phyloP scores from a whole-genome alignment of 2,329 filamentous ascomycete species.

The Fusarium buharicum region DNA sequence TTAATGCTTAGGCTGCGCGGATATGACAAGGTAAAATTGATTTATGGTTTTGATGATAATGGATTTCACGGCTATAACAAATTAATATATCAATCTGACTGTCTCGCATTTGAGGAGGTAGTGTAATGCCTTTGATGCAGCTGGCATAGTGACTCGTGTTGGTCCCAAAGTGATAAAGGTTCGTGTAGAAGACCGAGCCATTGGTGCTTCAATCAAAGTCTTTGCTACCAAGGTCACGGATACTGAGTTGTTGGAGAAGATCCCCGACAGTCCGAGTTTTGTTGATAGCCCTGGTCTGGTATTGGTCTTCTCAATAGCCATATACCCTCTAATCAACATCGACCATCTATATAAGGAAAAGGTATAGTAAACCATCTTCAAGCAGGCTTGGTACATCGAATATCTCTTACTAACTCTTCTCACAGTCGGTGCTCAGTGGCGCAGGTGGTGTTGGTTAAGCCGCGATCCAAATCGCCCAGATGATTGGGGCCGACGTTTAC shows the following conservation, averaged over 20 bases:
- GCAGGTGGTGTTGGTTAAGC: slow-evolving; percentile 49
- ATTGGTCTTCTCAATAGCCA: slow-evolving; percentile 49
- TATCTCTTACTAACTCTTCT: neutral
- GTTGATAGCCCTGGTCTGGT: slow-evolving; percentile 52
- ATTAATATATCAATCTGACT: too few species aligned
- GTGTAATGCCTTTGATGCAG: too few species aligned
- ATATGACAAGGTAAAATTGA: fast-evolving
- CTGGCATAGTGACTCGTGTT: slow-evolving; percentile 46
- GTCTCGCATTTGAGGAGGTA: too few species aligned
- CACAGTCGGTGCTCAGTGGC: slow-evolving; percentile 47
- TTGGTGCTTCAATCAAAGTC: slow-evolving; percentile 17
- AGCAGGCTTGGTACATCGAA: too few species aligned
- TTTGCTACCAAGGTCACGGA: slow-evolving; percentile 45
- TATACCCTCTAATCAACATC: slow-evolving; percentile 45
- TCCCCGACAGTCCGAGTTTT: slow-evolving; percentile 51
- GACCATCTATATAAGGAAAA: neutral
- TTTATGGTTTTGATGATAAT: neutral
- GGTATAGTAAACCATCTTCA: too few species aligned
- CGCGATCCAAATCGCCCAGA: slow-evolving; percentile 46
- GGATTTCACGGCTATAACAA: fast-evolving
- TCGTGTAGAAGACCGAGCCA: too few species aligned
- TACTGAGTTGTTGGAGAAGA: slow-evolving; percentile 35
- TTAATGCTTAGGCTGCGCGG: slow-evolving; percentile 44
- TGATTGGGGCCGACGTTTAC: slow-evolving; percentile 50
- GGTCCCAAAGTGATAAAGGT: slow-evolving; percentile 25